Base-by-base conservation (phyloP, 192 early-diverging fungal genomes). In the Backusella westeae region DNA sequence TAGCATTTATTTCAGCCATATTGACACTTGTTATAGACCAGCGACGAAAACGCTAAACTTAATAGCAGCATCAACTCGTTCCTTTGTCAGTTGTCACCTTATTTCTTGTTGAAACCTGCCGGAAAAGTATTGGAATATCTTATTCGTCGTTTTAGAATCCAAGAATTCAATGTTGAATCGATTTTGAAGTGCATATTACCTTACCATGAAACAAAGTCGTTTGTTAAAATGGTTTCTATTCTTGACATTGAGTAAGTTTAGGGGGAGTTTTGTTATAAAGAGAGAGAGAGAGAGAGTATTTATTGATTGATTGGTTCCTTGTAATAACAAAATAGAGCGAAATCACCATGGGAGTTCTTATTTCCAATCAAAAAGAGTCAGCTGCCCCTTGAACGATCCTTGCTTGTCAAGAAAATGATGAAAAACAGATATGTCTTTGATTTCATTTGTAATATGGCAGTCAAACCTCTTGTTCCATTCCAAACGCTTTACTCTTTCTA, bases 81-180 rank as follows among this genome's bases (percentile, higher is more conserved):
- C 63, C 76, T 99, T 56, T 84, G 84, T n/a, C 85, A 88, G 14
- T 73, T 98, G 21, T 95, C 94, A 6, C 95, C 94, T 8, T 91
- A 95, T 78, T 95, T 97, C 76, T 80, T 96, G 65, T 83, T 93
- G n/a, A 89, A 91, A 73, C 89, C 93, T n/a, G 85, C 95, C 0
- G 91, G 94, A 73, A 97, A 97, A 79, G 92, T 91, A 0, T 78
- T 98, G 19, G 97, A 99, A 80, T 99, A 96, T 94, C 87, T 99
- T 39, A 84, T 98, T 17, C 89, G 96, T 38, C 88, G 95, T 67
- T 94, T 93, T 78, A 83, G 91, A 53, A 94, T 99, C 76, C 84
- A 99, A 73, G 93, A 95, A 77, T 91, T 92, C 83, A 99, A 98
- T 78, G 84, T 95, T 29, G 91, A 94, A 42, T 87, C 87, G 6